Percentiles rank a stretch among this genome's conserved stretches.
Conservation (phyloP, 306 rosid genomes). For the Argentina anserina region DNA sequence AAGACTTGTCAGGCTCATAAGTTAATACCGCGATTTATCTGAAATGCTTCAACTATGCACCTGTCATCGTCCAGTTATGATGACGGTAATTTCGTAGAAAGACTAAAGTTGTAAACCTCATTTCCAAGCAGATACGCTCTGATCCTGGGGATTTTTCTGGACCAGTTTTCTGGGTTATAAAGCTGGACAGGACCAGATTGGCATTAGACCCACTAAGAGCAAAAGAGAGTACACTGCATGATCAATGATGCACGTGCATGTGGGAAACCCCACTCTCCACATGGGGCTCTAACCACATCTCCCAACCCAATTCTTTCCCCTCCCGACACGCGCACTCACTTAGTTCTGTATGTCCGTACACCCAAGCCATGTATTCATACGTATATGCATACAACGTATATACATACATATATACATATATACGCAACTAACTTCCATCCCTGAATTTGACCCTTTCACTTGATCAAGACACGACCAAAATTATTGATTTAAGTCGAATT, state of each 20-base stretch:
- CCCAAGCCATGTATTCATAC: not conserved
- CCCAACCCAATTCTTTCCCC: conserved; percentile 38
- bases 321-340: conserved; percentile 57
- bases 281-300: conserved; percentile 67
- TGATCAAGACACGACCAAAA: conserved; percentile 30
- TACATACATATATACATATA: conserved; percentile 14
- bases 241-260: conserved; percentile 91
- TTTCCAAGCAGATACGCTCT: not conserved
- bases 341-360: conserved; percentile 30
- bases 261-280: conserved; percentile 65
- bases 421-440: conserved; percentile 32
- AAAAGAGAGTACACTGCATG: conserved; percentile 26
- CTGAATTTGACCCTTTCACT: not conserved
- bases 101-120: not conserved
- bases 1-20: too few species aligned
- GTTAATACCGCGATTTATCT: too few species aligned
- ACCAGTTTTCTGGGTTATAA: not conserved
- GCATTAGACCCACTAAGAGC: conserved; percentile 29
- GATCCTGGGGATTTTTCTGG: not conserved
- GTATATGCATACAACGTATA: conserved; percentile 15
- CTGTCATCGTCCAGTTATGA: not conserved
- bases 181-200: conserved; percentile 36
- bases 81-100: not conserved
- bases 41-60: too few species aligned
- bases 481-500: too few species aligned